phyloP scores from a whole-genome alignment of 116 monocot genomes.

The Trichopus zeylanicus region DNA sequence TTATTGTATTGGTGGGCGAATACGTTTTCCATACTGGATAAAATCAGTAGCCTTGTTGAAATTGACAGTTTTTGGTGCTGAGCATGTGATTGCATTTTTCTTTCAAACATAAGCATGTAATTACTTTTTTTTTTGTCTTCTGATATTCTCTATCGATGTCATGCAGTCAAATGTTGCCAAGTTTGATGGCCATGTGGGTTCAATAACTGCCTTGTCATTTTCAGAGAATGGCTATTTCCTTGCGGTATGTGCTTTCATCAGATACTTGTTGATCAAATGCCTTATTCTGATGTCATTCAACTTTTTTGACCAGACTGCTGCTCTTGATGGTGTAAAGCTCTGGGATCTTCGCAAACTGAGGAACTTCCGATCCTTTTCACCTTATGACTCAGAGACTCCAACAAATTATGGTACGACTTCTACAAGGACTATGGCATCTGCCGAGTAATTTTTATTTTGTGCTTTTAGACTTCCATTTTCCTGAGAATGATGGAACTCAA shows the following conservation, averaged over 20 bases:
- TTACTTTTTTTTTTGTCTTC: no score
- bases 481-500: background rate
- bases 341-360: slow-evolving; percentile 96
- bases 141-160: background rate
- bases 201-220: slow-evolving; percentile 86
- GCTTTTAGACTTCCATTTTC: background rate
- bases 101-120: no score
- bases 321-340: slow-evolving; percentile 88
- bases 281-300: slow-evolving; percentile 8
- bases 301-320: slow-evolving; percentile 64
- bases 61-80: no score
- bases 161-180: slow-evolving; percentile 88
- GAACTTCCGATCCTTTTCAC: slow-evolving; percentile 82
- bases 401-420: slow-evolving; percentile 69
- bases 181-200: slow-evolving; percentile 89
- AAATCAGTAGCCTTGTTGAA: no score
- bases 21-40: no score
- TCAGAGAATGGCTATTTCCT: slow-evolving; percentile 99
- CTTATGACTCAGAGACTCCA: slow-evolving; percentile 74
- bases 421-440: background rate
- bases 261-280: background rate
- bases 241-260: slow-evolving; percentile 62
- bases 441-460: background rate
- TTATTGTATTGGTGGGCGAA: no score
- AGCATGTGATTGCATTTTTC: no score